Conservation (phyloP, 2,329 filamentous ascomycete species). For the Periglandula ipomoeae region DNA sequence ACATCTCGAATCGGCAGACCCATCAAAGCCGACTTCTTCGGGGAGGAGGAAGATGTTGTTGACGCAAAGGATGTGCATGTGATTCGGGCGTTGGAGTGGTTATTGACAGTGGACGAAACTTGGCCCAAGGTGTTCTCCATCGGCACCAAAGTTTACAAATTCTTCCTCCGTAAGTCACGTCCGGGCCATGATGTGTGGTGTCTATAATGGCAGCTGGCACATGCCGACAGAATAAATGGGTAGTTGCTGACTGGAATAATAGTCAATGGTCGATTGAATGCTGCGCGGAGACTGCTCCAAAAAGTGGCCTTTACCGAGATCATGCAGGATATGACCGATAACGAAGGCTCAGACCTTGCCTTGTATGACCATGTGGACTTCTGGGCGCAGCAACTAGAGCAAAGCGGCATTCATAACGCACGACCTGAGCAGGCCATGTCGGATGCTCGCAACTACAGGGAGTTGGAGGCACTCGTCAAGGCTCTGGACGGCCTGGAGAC, state of each 20-base stretch:
- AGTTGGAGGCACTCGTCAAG: slow-evolving; percentile 58
- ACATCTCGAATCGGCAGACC: slow-evolving; percentile 41
- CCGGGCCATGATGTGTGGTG: too few species aligned
- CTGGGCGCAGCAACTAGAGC: slow-evolving; percentile 28
- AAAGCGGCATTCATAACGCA: slow-evolving; percentile 24
- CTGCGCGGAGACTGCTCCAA: slow-evolving; percentile 43
- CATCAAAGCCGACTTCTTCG: slow-evolving; percentile 64
- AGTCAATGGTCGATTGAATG: slow-evolving; percentile 43
- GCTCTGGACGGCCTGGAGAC: slow-evolving; percentile 61
- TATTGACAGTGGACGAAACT: slow-evolving; percentile 62
- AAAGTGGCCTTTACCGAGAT: slow-evolving; percentile 42
- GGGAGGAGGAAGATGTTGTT: slow-evolving; percentile 44
- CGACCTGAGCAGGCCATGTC: slow-evolving; percentile 35
- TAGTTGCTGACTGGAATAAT: background rate
- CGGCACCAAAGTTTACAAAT: slow-evolving; percentile 67
- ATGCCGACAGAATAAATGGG: background rate
- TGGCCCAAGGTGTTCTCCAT: slow-evolving; percentile 62
- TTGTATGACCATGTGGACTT: slow-evolving; percentile 31
- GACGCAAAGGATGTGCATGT: slow-evolving; percentile 58
- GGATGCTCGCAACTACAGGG: slow-evolving; percentile 54
- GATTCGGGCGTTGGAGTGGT: slow-evolving; percentile 79
- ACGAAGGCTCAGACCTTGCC: slow-evolving; percentile 27
- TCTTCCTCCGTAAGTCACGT: slow-evolving; percentile 66
- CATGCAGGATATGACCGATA: slow-evolving; percentile 30
- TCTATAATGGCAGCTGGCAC: background rate